These are phyloP conservation scores for Epichloe elymi DNA, from an alignment of 2,329 filamentous ascomycete genomes.

Conservation along the genomic window DNA sequence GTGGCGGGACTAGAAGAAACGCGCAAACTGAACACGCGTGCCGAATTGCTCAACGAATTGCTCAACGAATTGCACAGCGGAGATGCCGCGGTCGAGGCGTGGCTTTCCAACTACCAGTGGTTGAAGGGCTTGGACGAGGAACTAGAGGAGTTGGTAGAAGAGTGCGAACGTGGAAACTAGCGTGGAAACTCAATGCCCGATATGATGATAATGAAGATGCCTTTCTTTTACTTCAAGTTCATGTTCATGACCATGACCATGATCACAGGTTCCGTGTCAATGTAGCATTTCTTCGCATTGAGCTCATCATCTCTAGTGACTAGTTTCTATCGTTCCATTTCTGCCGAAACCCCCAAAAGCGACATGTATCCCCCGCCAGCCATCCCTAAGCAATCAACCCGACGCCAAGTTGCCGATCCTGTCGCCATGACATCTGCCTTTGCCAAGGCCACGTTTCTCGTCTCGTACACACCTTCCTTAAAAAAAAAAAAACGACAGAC, in stretches of 20 bases:
- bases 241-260: too few species aligned
- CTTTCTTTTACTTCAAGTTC: too few species aligned
- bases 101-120: background rate
- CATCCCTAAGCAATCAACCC: background rate
- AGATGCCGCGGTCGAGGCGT: background rate
- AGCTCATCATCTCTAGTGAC: too few species aligned
- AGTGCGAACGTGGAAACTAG: background rate
- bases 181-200: background rate
- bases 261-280: too few species aligned
- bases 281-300: too few species aligned
- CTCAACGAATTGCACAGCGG: background rate
- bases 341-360: background rate
- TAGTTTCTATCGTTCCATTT: background rate
- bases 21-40: background rate
- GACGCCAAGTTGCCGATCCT: background rate
- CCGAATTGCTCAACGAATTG: background rate
- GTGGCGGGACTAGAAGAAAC: conserved; percentile 9
- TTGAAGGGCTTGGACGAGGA: background rate
- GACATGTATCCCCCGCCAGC: background rate
- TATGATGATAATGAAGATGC: background rate
- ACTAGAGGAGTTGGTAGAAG: background rate
- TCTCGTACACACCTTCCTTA: too few species aligned
- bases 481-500: too few species aligned
- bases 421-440: too few species aligned
- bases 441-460: too few species aligned